Evolutionary conservation across 1,139 yeast genomes (phyloP).

Genomic region (Candida pseudocylindracea): DNA sequence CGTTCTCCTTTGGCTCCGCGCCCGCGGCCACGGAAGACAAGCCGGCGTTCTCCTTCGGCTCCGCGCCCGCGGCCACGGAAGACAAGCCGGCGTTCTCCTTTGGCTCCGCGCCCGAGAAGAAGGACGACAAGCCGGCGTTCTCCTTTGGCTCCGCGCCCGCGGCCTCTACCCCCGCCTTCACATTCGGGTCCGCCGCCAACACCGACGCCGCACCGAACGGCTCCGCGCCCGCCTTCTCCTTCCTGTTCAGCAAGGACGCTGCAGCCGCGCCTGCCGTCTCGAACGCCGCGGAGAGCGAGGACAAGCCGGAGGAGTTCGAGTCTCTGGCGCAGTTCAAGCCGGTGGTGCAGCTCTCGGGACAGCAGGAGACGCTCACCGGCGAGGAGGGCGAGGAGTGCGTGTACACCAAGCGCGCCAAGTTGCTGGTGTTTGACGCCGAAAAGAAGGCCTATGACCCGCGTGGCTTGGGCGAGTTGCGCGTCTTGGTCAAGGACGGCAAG

Average conservation of each 20-base stretch:
- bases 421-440: conserved; percentile 34
- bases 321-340: conserved; percentile 24
- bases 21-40: neutral
- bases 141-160: conserved; percentile 1
- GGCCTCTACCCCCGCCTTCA: conserved; percentile 2
- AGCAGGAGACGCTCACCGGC: conserved; percentile 26
- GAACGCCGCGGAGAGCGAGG: conserved; percentile 6
- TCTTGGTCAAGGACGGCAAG: conserved; percentile 37
- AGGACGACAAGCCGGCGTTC: conserved; percentile 2
- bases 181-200: neutral
- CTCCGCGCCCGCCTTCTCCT: neutral
- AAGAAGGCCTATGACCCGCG: conserved; percentile 21
- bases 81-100: conserved; percentile 1
- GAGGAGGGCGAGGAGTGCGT: conserved; percentile 61
- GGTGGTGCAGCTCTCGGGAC: conserved; percentile 15
- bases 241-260: neutral
- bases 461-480: conserved; percentile 70
- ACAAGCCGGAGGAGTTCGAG: conserved; percentile 15
- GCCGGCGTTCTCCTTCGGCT: conserved; percentile 1
- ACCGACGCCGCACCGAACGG: neutral
- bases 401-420: conserved; percentile 49
- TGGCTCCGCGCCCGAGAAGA: neutral
- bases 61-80: neutral
- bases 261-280: neutral
- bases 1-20: conserved; percentile 1